phyloP scores from a whole-genome alignment of 495 filamentous ascomycete species.

The Aspergillus bridgeri region DNA sequence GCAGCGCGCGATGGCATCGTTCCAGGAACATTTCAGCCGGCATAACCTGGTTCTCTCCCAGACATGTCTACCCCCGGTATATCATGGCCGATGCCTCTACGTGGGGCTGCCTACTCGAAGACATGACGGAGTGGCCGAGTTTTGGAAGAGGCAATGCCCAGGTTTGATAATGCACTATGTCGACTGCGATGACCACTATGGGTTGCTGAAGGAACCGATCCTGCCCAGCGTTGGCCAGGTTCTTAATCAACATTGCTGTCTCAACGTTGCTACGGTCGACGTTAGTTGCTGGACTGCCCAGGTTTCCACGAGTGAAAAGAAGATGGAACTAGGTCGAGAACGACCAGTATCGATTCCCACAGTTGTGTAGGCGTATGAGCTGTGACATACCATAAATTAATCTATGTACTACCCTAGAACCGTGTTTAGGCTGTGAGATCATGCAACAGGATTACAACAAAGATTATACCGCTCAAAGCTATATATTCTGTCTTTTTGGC shows the following conservation, averaged over 20 bases:
- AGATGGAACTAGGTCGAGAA: too few species aligned
- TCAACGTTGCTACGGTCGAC: not conserved
- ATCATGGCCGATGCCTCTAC: constrained; percentile 2
- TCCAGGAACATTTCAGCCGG: constrained; percentile 1
- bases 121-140: not conserved
- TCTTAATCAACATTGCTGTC: constrained; percentile 3
- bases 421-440: too few species aligned
- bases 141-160: not conserved
- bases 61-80: not conserved
- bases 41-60: not conserved
- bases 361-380: too few species aligned
- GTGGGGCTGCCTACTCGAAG: not conserved
- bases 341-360: too few species aligned
- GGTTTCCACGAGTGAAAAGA: too few species aligned
- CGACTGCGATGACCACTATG: constrained; percentile 6
- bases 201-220: not conserved
- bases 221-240: not conserved
- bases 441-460: too few species aligned
- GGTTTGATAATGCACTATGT: not conserved
- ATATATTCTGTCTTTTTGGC: too few species aligned
- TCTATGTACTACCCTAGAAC: too few species aligned
- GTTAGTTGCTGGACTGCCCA: too few species aligned
- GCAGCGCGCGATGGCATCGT: not conserved
- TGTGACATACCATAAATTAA: too few species aligned
- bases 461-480: too few species aligned